phyloP scores from a whole-genome alignment of 2,329 filamentous ascomycete species.

The Ophiostoma australiae region DNA sequence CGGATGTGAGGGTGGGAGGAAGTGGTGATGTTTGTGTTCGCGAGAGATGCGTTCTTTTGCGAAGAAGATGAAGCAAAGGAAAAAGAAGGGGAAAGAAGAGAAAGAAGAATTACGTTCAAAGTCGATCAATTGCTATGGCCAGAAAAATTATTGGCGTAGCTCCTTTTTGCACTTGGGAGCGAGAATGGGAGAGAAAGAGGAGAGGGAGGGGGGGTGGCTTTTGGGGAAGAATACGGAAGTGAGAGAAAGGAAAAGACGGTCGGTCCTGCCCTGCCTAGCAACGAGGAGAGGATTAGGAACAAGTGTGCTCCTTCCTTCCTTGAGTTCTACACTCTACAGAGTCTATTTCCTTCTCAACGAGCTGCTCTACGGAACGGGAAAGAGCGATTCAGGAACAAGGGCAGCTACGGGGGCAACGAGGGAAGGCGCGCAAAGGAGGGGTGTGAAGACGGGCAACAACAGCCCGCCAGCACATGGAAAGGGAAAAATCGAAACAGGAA shows the following conservation, averaged over 20 bases:
- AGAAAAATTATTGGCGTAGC: constrained; percentile 26
- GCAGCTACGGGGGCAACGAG: constrained; percentile 11
- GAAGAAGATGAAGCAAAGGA: constrained; percentile 16
- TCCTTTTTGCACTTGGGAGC: constrained; percentile 17
- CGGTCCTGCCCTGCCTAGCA: constrained; percentile 22
- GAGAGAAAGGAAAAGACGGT: constrained; percentile 19
- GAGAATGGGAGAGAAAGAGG: background rate
- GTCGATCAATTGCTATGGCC: constrained; percentile 22
- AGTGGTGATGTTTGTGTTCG: constrained; percentile 8
- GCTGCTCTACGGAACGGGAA: constrained; percentile 16
- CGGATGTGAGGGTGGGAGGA: constrained; percentile 9
- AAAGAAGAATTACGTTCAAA: constrained; percentile 23
- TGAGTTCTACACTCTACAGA: background rate
- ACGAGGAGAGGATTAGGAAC: constrained; percentile 16
- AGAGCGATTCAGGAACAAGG: constrained; percentile 21
- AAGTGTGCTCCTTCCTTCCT: constrained; percentile 18
- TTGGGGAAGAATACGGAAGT: constrained; percentile 13
- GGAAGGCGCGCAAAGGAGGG: constrained; percentile 13
- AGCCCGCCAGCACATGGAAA: constrained; percentile 17
- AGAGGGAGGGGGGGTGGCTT: constrained; percentile 18
- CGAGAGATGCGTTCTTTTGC: constrained; percentile 15
- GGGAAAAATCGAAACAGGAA: constrained; percentile 4
- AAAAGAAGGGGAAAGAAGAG: constrained; percentile 17
- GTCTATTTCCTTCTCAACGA: constrained; percentile 7
- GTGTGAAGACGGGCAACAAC: background rate